A percentile compares a stretch with the other conserved stretches of the same genome.
Conservation (phyloP, 108 stramenopile genomes). For the Chaetoceros tenuissimus region DNA sequence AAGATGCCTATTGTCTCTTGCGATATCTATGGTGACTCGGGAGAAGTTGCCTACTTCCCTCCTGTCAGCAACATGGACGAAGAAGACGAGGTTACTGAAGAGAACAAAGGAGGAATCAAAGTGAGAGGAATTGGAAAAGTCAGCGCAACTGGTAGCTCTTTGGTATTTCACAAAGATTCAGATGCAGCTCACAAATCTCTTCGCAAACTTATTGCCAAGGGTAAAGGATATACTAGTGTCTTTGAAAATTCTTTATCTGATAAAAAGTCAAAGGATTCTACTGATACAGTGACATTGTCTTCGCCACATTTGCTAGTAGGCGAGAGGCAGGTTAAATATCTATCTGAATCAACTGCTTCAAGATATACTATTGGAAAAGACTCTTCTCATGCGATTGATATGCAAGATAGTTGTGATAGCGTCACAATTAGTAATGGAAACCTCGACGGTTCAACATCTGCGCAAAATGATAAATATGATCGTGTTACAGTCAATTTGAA, state of each 20-base stretch:
- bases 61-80: constrained; percentile 39
- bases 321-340: constrained; percentile 40
- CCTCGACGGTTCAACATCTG: constrained; percentile 46
- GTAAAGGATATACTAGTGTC: constrained; percentile 34
- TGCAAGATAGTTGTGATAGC: constrained; percentile 14
- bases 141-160: constrained; percentile 12
- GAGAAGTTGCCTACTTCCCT: constrained; percentile 57
- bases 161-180: constrained; percentile 29
- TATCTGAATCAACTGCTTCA: constrained; percentile 25
- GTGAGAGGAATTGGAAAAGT: constrained; percentile 34
- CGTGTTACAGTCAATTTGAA: constrained; percentile 64
- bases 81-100: constrained; percentile 13
- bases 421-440: constrained; percentile 54
- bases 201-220: constrained; percentile 58
- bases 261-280: constrained; percentile 5
- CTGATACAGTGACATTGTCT: constrained; percentile 22
- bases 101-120: neutral
- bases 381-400: constrained; percentile 21
- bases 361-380: constrained; percentile 37
- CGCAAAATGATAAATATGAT: constrained; percentile 69
- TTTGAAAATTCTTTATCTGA: constrained; percentile 32
- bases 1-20: constrained; percentile 60
- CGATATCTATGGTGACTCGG: constrained; percentile 57
- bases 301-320: constrained; percentile 62
- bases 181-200: constrained; percentile 62